phyloP scores from a whole-genome alignment of 805 yeast species.

The Starmerella khaoyaiensis region DNA sequence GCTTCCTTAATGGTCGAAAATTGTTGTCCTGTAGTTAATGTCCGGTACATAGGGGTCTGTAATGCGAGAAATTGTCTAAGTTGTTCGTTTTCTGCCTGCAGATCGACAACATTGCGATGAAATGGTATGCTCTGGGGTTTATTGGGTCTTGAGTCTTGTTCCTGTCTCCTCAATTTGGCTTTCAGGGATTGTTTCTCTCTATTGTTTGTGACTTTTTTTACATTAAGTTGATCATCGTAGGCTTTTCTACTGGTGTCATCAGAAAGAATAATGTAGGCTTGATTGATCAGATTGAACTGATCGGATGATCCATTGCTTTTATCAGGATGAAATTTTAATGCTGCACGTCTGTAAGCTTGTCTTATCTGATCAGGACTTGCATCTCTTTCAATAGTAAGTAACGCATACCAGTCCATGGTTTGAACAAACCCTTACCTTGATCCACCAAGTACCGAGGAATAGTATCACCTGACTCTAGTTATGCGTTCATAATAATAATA shows the following conservation, averaged over 20 bases:
- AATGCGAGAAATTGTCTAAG: too few relatives aligned
- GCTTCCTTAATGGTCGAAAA: too few relatives aligned
- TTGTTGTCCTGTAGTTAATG: too few relatives aligned
- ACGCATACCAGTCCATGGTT: slow-evolving; percentile 40
- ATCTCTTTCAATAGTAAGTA: slow-evolving; percentile 67
- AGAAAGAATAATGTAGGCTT: slow-evolving; percentile 24
- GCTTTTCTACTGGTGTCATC: slow-evolving; percentile 15
- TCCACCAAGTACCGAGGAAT: neutral
- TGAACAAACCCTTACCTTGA: neutral
- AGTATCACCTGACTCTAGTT: neutral
- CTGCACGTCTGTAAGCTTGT: slow-evolving; percentile 80
- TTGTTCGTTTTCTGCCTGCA: too few relatives aligned
- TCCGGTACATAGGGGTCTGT: too few relatives aligned
- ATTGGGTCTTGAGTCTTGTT: too few relatives aligned
- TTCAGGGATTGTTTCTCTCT: too few relatives aligned
- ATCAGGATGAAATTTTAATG: slow-evolving; percentile 90
- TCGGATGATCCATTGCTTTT: slow-evolving; percentile 33
- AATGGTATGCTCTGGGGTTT: too few relatives aligned
- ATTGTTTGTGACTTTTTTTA: too few relatives aligned
- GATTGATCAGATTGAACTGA: slow-evolving; percentile 23
- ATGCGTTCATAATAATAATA: neutral
- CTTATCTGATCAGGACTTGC: slow-evolving; percentile 74
- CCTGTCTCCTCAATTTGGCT: too few relatives aligned
- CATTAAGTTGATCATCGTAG: too few relatives aligned
- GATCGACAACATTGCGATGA: too few relatives aligned